Evolutionary conservation across 768 basidiomycete genomes (phyloP).

Genomic region (Lyophyllum shimeji): DNA sequence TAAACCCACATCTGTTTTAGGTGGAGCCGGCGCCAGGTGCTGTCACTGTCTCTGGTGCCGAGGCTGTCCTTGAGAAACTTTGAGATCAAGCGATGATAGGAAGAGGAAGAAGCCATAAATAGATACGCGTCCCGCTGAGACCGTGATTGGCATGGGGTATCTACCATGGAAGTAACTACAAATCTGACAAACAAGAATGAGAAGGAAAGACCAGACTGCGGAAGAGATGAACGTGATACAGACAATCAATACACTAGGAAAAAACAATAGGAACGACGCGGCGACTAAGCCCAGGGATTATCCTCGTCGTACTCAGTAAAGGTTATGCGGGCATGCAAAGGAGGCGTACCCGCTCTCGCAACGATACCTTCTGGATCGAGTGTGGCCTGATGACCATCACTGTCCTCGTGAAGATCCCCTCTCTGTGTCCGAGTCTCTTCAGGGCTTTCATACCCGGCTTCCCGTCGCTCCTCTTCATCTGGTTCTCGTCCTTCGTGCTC

Average conservation of each 20-base stretch:
- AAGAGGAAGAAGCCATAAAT: slow-evolving; percentile 1
- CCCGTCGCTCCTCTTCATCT: slow-evolving; percentile 28
- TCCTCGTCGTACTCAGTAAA: slow-evolving; percentile 39
- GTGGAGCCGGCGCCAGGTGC: slow-evolving; percentile 44
- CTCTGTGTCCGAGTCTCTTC: slow-evolving; percentile 34
- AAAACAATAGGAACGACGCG: not conserved
- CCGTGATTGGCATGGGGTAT: not conserved
- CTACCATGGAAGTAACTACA: not conserved
- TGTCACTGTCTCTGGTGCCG: slow-evolving; percentile 57
- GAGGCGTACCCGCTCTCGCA: slow-evolving; percentile 41
- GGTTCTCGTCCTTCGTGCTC: slow-evolving; percentile 42
- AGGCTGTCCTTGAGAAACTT: slow-evolving; percentile 53
- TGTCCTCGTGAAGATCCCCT: slow-evolving; percentile 25
- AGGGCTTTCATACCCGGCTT: slow-evolving; percentile 41
- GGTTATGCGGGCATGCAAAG: slow-evolving; percentile 38
- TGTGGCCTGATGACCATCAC: slow-evolving; percentile 22
- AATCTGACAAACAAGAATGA: slow-evolving; percentile 4
- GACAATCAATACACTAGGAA: not conserved
- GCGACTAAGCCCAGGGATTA: slow-evolving; percentile 59
- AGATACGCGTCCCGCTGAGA: not conserved
- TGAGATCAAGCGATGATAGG: slow-evolving; percentile 19
- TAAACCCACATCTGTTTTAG: slow-evolving; percentile 27
- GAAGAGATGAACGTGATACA: slow-evolving; percentile 8
- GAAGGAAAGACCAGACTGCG: slow-evolving; percentile 12
- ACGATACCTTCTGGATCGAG: slow-evolving; percentile 24